Conservation (phyloP, 2,329 filamentous ascomycete genomes). For the Fusarium metavorans region DNA sequence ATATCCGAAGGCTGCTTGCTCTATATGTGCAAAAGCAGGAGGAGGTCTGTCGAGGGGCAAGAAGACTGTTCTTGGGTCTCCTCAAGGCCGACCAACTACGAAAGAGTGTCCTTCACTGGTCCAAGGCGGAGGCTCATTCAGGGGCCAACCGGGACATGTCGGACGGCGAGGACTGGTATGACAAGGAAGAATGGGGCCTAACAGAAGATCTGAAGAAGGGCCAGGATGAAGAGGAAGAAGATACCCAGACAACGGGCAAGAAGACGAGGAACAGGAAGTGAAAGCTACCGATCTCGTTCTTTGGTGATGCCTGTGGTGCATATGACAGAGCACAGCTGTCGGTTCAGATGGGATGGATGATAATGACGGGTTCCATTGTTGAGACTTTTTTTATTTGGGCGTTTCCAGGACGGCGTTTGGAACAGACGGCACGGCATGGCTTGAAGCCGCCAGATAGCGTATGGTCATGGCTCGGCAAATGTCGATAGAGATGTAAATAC, state of each 20-base stretch:
- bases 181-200: constrained; percentile 82
- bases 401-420: constrained; percentile 34
- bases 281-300: constrained; percentile 12
- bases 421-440: constrained; percentile 28
- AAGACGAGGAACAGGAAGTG: constrained; percentile 69
- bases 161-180: constrained; percentile 91
- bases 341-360: constrained; percentile 31
- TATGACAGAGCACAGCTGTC: constrained; percentile 3
- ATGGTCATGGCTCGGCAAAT: constrained; percentile 10
- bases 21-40: constrained; percentile 89
- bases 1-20: constrained; percentile 78
- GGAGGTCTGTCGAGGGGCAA: constrained; percentile 79
- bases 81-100: constrained; percentile 79
- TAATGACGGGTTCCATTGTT: constrained; percentile 38
- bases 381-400: constrained; percentile 33
- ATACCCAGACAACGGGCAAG: constrained; percentile 69
- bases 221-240: constrained; percentile 85
- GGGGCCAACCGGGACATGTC: constrained; percentile 79
- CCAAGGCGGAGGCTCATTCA: constrained; percentile 81
- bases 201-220: constrained; percentile 83
- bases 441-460: constrained; percentile 33
- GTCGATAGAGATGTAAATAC: constrained; percentile 23
- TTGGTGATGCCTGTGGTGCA: constrained; percentile 10
- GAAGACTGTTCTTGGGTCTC: constrained; percentile 76
- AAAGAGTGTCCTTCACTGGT: constrained; percentile 78